These are phyloP conservation scores for Aspergillus leporis DNA, from an alignment of 495 filamentous ascomycete genomes.

Conservation along the genomic window DNA sequence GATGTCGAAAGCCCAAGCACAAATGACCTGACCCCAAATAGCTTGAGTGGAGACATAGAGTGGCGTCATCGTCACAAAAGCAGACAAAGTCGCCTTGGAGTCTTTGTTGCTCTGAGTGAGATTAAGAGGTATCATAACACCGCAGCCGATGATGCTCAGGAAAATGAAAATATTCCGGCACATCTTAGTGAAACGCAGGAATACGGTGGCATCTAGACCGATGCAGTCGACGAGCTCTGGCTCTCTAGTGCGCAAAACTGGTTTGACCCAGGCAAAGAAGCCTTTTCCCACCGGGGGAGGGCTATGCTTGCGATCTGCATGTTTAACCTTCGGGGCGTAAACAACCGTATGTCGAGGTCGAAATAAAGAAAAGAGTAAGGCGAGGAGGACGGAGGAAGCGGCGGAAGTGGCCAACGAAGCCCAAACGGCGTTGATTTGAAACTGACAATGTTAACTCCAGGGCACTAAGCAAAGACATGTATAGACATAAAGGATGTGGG, in stretches of 20 bases:
- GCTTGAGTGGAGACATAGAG: slow-evolving; percentile 43
- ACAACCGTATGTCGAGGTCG: slow-evolving; percentile 88
- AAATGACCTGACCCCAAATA: slow-evolving; percentile 79
- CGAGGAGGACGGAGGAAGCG: slow-evolving; percentile 66
- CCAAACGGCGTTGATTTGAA: slow-evolving; percentile 65
- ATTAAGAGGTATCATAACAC: slow-evolving; percentile 83
- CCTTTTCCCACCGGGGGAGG: slow-evolving; percentile 90
- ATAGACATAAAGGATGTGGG: not conserved
- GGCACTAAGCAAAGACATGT: not conserved
- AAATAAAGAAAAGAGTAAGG: slow-evolving; percentile 80
- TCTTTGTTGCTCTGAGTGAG: slow-evolving; percentile 49
- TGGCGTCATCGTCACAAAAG: slow-evolving; percentile 57
- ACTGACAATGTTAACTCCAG: slow-evolving; percentile 36
- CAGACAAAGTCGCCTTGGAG: slow-evolving; percentile 23
- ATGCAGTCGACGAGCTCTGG: slow-evolving; percentile 70
- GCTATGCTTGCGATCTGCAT: slow-evolving; percentile 87
- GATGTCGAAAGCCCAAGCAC: slow-evolving; percentile 76
- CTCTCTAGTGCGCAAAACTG: slow-evolving; percentile 76
- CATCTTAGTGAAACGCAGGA: slow-evolving; percentile 87
- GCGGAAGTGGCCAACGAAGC: slow-evolving; percentile 84
- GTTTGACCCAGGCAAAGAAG: slow-evolving; percentile 79
- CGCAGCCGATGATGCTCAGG: slow-evolving; percentile 71
- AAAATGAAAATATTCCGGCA: slow-evolving; percentile 84
- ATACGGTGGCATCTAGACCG: slow-evolving; percentile 88
- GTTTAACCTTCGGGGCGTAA: slow-evolving; percentile 91